Base-by-base conservation (phyloP, 768 basidiomycete species). In the Lentinula aciculospora region DNA sequence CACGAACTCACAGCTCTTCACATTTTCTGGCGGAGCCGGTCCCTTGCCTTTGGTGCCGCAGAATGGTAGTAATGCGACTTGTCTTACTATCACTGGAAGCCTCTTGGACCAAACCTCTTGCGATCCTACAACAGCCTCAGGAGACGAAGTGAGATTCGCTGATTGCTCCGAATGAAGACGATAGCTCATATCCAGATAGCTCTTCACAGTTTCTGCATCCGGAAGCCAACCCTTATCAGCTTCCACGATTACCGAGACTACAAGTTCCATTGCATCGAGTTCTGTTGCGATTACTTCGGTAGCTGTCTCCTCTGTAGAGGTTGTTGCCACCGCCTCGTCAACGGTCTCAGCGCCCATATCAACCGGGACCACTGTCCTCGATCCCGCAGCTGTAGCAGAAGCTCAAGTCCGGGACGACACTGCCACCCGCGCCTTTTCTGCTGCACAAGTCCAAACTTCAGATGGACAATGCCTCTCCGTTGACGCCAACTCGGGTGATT, bases 401-500 rank as follows among this genome's bases (percentile, higher is more conserved):
- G 40, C 65, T 4, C 61, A 66, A 21, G 17, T 56, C 9, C 63
- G 63, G 32, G 64, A 64, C 32, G 29, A 64, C 53, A 65, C 66
- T 21, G 66, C 66, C 6, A 66, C 66, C 19, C 62, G 66, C n/a
- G 66, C 66, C 2, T 60, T 61, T 44, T 62, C 62, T 25, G 50
- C n/a, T 39, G 61, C 53, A 15, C 29, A 57, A 25, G 23, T 47
- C 29, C n/a, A 66, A 59, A 63, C 66, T 25, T 56, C 66, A 12
- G 60, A 62, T 32, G 64, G 64, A 15, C 49, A 63, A 40, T 66
- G 66, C 53, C 60, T 65, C 37, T 59, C 53, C 12, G 60, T 65
- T 25, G 56, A 48, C 40, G 19, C 62, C 29, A 49, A 46, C 15
- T 21, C 64, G 0, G 66, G 66, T 13, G 66, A 66, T 36, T 66